Percentiles rank a stretch among this genome's conserved stretches.
These are phyloP conservation scores for Arthroderma uncinatum DNA, from an alignment of 2,329 filamentous ascomycete genomes.

Conservation along the genomic window DNA sequence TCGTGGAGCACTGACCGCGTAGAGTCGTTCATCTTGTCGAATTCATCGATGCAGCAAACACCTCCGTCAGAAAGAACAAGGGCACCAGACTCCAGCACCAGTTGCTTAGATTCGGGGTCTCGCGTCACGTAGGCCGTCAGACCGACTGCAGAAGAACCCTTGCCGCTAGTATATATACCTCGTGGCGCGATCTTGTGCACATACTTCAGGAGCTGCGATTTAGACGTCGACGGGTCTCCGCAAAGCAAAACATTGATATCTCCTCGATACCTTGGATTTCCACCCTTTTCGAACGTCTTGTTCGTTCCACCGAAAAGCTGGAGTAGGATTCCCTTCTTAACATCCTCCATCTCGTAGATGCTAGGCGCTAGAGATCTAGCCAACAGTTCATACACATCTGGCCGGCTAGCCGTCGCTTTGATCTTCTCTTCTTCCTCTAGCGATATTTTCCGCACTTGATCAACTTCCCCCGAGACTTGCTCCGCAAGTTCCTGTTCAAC, in stretches of 20 bases:
- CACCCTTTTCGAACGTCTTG: conserved; percentile 94
- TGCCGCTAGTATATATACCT: conserved; percentile 65
- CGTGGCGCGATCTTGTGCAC: conserved; percentile 96
- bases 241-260: conserved; percentile 97
- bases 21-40: conserved; percentile 68
- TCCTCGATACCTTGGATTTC: conserved; percentile 87
- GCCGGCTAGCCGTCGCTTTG: conserved; percentile 61
- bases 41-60: conserved; percentile 69
- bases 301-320: conserved; percentile 97
- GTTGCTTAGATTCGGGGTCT: conserved; percentile 60
- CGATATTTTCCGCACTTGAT: conserved; percentile 72
- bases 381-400: conserved; percentile 87
- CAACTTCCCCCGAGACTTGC: conserved; percentile 56
- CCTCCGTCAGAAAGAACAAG: conserved; percentile 63
- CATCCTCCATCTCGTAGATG: conserved; percentile 95
- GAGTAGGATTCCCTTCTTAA: conserved; percentile 95
- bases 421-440: conserved; percentile 87
- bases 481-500: conserved; percentile 73
- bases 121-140: conserved; percentile 67
- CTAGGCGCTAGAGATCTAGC: conserved; percentile 85
- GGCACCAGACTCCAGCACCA: conserved; percentile 64
- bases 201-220: conserved; percentile 88
- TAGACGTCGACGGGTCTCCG: conserved; percentile 91
- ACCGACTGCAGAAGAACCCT: conserved; percentile 65
- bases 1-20: conserved; percentile 65